A percentile compares a stretch with the other conserved stretches of the same genome.
phyloP scores from a whole-genome alignment of 2,329 filamentous ascomycete genomes.

The Colletotrichum kahawae region DNA sequence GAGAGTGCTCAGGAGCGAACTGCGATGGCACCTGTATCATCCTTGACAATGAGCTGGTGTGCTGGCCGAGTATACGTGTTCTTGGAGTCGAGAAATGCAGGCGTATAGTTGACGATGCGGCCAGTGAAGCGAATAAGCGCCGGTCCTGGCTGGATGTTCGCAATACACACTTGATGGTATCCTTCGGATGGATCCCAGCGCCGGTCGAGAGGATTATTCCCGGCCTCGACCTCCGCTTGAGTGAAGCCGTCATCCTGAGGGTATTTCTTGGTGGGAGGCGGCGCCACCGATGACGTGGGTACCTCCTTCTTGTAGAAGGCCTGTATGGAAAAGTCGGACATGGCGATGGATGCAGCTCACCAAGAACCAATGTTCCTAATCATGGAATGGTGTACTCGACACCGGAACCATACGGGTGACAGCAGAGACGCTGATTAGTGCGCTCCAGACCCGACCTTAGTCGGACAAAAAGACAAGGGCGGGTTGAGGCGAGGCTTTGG shows the following conservation, averaged over 20 bases:
- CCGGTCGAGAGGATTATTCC: conserved; percentile 39
- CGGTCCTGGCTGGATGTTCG: conserved; percentile 52
- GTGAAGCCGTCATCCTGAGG: conserved; percentile 57
- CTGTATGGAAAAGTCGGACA: conserved; percentile 35
- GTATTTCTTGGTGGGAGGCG: conserved; percentile 10
- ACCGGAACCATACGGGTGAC: background rate
- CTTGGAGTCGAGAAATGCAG: conserved; percentile 41
- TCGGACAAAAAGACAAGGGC: background rate
- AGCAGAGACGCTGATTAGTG: background rate
- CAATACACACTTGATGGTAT: conserved; percentile 54
- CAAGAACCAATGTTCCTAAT: background rate
- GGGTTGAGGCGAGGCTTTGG: background rate
- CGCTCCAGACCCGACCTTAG: background rate
- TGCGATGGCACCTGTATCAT: conserved; percentile 58
- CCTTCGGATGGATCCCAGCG: conserved; percentile 45
- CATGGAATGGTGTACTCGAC: background rate
- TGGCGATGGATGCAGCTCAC: background rate
- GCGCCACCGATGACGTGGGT: background rate
- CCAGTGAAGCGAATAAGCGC: conserved; percentile 56
- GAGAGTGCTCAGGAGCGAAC: conserved; percentile 36
- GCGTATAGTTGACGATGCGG: conserved; percentile 59
- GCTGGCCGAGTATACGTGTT: conserved; percentile 44
- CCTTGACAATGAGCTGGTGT: conserved; percentile 59
- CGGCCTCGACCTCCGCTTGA: conserved; percentile 44
- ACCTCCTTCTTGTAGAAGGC: conserved; percentile 36